These are phyloP conservation scores for Oryza glumipatula DNA, from an alignment of 176 grass and related monocot species.

Conservation along the genomic window DNA sequence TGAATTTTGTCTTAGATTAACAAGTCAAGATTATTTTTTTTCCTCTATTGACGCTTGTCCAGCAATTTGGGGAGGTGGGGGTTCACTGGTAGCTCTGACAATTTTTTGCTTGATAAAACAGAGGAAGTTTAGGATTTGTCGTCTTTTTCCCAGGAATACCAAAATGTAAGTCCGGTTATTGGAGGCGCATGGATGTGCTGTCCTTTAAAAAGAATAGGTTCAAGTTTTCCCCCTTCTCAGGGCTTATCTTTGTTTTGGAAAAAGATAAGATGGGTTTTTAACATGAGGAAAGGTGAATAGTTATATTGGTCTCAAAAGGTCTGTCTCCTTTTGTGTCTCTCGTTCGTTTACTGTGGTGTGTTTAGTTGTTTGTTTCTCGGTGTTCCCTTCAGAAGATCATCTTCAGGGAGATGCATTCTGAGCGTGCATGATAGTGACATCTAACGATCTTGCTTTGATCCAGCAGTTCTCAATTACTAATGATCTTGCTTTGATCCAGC, in stretches of 20 bases:
- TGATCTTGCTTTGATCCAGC: too few relatives aligned
- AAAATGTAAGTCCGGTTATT: slow-evolving; percentile 39
- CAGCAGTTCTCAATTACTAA: too few relatives aligned
- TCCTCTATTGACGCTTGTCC: slow-evolving; percentile 24
- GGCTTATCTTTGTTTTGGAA: slow-evolving; percentile 38
- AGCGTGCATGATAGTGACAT: background rate
- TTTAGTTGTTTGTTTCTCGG: too few relatives aligned
- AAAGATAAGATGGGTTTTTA: slow-evolving; percentile 26
- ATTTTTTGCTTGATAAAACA: slow-evolving; percentile 54
- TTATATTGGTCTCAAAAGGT: background rate
- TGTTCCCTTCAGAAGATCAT: background rate
- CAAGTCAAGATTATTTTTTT: slow-evolving; percentile 39
- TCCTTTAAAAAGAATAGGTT: slow-evolving; percentile 46
- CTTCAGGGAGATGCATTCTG: background rate
- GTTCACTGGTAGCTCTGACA: slow-evolving; percentile 57
- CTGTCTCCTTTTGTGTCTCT: background rate
- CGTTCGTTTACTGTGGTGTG: background rate
- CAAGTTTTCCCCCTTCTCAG: slow-evolving; percentile 6
- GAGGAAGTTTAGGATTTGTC: slow-evolving; percentile 36
- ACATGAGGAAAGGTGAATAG: slow-evolving; percentile 41
- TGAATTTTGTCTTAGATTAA: slow-evolving; percentile 53
- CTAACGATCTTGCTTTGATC: too few relatives aligned
- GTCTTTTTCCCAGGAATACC: slow-evolving; percentile 32
- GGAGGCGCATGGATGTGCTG: slow-evolving; percentile 32
- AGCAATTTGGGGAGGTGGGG: slow-evolving; percentile 46